Conservation (phyloP, 257 asterid species). For the Nicotiana noctiflora region DNA sequence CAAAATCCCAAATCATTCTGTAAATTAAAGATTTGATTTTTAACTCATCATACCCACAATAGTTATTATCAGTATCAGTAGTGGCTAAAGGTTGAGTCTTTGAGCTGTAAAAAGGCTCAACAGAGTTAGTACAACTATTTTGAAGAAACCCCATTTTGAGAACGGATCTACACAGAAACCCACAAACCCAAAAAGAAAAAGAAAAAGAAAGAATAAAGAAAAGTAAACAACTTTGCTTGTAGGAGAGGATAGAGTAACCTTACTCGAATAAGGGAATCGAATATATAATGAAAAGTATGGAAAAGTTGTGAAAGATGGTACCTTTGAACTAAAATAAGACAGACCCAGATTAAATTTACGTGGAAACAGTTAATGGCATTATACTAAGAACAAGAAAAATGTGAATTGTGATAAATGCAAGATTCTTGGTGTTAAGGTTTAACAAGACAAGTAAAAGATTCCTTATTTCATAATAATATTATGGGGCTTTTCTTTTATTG, state of each 20-base stretch:
- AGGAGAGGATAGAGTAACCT: conserved; percentile 37
- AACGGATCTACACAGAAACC: conserved; percentile 39
- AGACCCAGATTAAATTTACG: conserved; percentile 10
- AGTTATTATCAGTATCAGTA: conserved; percentile 15
- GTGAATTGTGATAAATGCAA: conserved; percentile 26
- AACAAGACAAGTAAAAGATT: conserved; percentile 24
- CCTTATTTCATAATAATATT: too few species aligned
- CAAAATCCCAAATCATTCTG: conserved; percentile 70
- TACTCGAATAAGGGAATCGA: too few species aligned
- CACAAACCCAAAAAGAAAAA: conserved; percentile 30
- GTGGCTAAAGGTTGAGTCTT: conserved; percentile 24
- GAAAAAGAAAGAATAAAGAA: conserved; percentile 25
- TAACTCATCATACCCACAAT: conserved; percentile 36
- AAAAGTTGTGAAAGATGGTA: not conserved
- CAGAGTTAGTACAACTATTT: conserved; percentile 29
- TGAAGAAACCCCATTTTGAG: conserved; percentile 50
- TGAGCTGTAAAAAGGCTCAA: conserved; percentile 27
- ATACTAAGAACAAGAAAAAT: conserved; percentile 29
- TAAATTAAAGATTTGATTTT: conserved; percentile 51
- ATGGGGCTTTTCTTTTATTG: not conserved
- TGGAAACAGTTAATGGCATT: conserved; percentile 24
- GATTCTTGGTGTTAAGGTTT: conserved; percentile 28
- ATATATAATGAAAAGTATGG: conserved; percentile 13
- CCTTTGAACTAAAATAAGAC: conserved; percentile 21
- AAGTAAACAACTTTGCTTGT: conserved; percentile 56